Evolutionary conservation across 106 monocot species (phyloP), one percentile per base, ranked within the genome.

Genomic region (Agapanthus africanus): DNA sequence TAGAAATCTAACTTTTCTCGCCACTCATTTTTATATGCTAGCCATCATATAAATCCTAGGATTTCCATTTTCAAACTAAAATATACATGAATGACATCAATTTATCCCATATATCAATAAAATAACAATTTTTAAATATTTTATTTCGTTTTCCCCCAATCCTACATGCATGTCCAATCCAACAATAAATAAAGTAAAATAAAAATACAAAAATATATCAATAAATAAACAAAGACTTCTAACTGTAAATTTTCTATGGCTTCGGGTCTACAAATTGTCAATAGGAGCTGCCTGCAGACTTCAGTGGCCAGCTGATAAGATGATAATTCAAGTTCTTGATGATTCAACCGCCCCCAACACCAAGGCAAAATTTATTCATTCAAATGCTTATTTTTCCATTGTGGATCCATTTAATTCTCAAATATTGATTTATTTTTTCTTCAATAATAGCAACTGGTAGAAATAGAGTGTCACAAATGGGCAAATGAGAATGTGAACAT

Each of bases 241-340:
- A 47, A 47, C 46, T 5, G 46, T 15, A 47, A 47, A 2, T 47
- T 47, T 2, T 2, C 0, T 47, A 19, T 47, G 46, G n/a, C n/a
- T n/a, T n/a, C 6, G 19, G 46, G 46, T 47, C 46, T 47, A 47
- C 46, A 47, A 47, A 5, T 47, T 47, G 19, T 47, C 46, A 15
- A 47, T 47, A 15, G 46, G 46, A 47, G 46, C 46, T 15, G 46
- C 46, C 13, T 47, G 46, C 46, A 47, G 46, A 19, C 46, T 47
- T 13, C 46, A 47, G 46, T 47, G 46, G 46, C 46, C 46, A 47
- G 13, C 46, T 47, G 46, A 47, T 47, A 47, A 19, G 46, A 13
- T 47, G 16, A 47, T 47, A 47, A 47, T 47, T 47, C 46, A 47
- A 19, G 46, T 47, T 47, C 46, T 47, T 47, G 46, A 47, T 47